A percentile compares a stretch with the other conserved stretches of the same genome.
phyloP scores from a whole-genome alignment of 371 early-diverging fungal species.

The Blyttiomyces sp. region DNA sequence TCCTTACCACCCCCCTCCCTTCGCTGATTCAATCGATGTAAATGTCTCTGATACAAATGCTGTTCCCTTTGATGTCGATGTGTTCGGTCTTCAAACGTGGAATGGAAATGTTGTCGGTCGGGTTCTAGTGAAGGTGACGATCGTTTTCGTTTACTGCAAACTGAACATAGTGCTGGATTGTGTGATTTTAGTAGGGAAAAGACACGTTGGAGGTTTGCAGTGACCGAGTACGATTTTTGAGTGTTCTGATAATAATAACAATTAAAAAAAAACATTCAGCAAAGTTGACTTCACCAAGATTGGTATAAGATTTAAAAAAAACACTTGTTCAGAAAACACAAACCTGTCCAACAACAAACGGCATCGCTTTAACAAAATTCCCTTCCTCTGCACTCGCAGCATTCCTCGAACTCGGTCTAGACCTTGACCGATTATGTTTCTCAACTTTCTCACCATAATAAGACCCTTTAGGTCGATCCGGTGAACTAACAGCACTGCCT shows the following conservation, averaged over 20 bases:
- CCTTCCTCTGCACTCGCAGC: background rate
- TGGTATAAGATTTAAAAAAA: no score
- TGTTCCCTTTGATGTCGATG: background rate
- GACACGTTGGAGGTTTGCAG: slow-evolving; percentile 50
- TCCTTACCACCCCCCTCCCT: background rate
- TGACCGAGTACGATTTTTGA: slow-evolving; percentile 50
- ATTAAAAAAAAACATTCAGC: background rate
- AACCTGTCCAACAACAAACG: slow-evolving; percentile 50
- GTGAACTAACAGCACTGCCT: no score
- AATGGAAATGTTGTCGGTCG: background rate
- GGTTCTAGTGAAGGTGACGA: background rate
- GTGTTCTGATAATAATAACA: slow-evolving; percentile 29
- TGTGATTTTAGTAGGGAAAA: slow-evolving; percentile 49
- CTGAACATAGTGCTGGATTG: slow-evolving; percentile 47
- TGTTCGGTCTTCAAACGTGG: background rate
- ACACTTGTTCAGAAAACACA: background rate
- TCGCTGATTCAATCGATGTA: background rate
- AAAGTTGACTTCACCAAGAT: background rate
- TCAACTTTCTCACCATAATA: no score
- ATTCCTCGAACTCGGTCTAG: no score
- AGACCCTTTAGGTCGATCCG: no score
- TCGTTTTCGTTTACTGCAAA: slow-evolving; percentile 31
- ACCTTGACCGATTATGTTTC: no score
- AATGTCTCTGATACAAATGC: background rate
- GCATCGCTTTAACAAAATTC: slow-evolving; percentile 37